Evolutionary conservation across 305 asterid species (phyloP), one percentile per base, ranked within the genome.

Genomic region (Fraxinus angustifolia): DNA sequence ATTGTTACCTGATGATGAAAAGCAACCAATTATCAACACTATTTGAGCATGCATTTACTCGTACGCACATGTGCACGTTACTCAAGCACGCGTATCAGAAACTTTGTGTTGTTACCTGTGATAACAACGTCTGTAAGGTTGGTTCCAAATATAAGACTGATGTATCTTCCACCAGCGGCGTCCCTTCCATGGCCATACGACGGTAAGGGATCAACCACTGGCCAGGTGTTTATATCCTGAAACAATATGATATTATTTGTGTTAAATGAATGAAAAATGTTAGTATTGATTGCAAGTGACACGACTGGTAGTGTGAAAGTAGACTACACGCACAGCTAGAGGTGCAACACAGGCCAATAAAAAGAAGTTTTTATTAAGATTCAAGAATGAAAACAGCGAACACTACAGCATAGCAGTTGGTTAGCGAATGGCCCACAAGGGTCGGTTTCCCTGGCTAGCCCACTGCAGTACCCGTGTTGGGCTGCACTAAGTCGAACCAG

Each of bases 171-270:
- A 14, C 98, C 99, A 1, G 94, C 87, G 19, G 97, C 83, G 79
- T 95, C 99, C 83, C 98, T 92, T 79, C 99, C 97, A 78, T 86
- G 98, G 5, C 99, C 99, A 42, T 95, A 93, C 2, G 98, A 95
- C 26, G 98, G 94, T 68, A 95, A 86, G 7, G 99, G 97, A 70
- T 91, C 93, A 45, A 95, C 70, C 86, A 95, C 88, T 0, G 90
- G 86, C 99, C 99, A 95, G 1, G 87, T 50, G n/a, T 73, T 87
- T 81, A 91, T 89, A 38, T 95, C 97, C 99, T 94, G 93, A 84
- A 76, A 80, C 60, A 17, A 60, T 8, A 65, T 56, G 67, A 1
- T 17, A 6, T 6, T 56, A 0, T 17, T 1, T 1, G 28, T 6
- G 67, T 56, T 17, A 56, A 56, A 56, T 56, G 11, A 56, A 6